A percentile compares a stretch with the other conserved stretches of the same genome.
These are phyloP conservation scores for Monilinia aucupariae DNA, from an alignment of 2,329 filamentous ascomycete species.

Conservation along the genomic window DNA sequence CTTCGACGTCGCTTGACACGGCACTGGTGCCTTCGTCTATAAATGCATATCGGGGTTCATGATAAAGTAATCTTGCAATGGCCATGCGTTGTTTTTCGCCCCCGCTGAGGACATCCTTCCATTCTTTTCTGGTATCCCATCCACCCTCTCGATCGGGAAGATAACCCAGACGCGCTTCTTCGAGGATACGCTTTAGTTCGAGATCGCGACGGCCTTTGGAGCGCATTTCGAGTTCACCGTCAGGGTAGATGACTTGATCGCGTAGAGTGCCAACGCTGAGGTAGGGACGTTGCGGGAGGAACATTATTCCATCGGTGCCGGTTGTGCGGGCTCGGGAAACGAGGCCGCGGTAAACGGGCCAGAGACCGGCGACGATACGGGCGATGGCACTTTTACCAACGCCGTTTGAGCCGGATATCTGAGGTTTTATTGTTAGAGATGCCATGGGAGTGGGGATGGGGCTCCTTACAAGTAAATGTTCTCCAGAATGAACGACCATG, in stretches of 20 bases:
- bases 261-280: slow-evolving; percentile 86
- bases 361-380: slow-evolving; percentile 82
- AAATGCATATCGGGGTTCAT: slow-evolving; percentile 90
- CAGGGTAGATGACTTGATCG: slow-evolving; percentile 96
- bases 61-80: slow-evolving; percentile 84
- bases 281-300: slow-evolving; percentile 90
- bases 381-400: slow-evolving; percentile 88
- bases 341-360: slow-evolving; percentile 92
- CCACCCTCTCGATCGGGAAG: slow-evolving; percentile 87
- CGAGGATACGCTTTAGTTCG: slow-evolving; percentile 71
- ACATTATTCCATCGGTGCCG: slow-evolving; percentile 94
- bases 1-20: slow-evolving; percentile 91
- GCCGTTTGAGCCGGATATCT: slow-evolving; percentile 90
- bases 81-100: slow-evolving; percentile 96
- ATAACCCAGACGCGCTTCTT: slow-evolving; percentile 82
- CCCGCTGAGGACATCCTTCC: slow-evolving; percentile 96
- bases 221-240: slow-evolving; percentile 91
- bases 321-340: slow-evolving; percentile 77
- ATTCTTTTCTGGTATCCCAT: slow-evolving; percentile 94
- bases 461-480: slow-evolving; percentile 67
- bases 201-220: slow-evolving; percentile 71
- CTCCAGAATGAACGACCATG: slow-evolving; percentile 81
- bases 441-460: background rate
- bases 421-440: slow-evolving; percentile 13
- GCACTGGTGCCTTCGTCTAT: slow-evolving; percentile 94